These are phyloP conservation scores for Daldinia sp. DNA, from an alignment of 2,329 filamentous ascomycete species.

Conservation along the genomic window DNA sequence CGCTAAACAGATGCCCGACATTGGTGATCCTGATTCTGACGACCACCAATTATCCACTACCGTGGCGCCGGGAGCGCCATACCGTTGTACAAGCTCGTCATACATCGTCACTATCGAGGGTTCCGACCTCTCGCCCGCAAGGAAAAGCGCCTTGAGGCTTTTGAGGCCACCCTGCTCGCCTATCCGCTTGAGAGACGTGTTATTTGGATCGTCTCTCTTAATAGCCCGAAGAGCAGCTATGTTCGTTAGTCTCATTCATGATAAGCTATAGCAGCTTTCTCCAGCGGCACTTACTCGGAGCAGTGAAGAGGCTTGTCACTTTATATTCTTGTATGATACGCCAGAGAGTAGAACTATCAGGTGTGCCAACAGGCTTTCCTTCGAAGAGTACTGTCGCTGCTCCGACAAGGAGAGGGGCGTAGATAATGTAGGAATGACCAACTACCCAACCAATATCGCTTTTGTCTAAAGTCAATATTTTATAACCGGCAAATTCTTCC, in stretches of 20 bases:
- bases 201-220: slow-evolving; percentile 84
- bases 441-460: slow-evolving; percentile 93
- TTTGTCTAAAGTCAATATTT: slow-evolving; percentile 31
- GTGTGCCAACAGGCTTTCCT: slow-evolving; percentile 93
- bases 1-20: slow-evolving; percentile 66
- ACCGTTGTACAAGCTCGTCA: slow-evolving; percentile 75
- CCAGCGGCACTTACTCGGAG: slow-evolving; percentile 68
- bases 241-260: slow-evolving; percentile 2
- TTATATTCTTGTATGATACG: slow-evolving; percentile 85
- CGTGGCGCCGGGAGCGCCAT: slow-evolving; percentile 72
- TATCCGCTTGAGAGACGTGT: slow-evolving; percentile 70
- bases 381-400: slow-evolving; percentile 91
- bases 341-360: slow-evolving; percentile 90
- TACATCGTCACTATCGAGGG: slow-evolving; percentile 87
- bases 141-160: slow-evolving; percentile 79
- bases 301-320: slow-evolving; percentile 87
- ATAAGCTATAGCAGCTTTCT: not conserved
- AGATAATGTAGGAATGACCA: slow-evolving; percentile 88
- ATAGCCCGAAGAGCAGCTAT: slow-evolving; percentile 83
- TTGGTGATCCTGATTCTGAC: slow-evolving; percentile 69
- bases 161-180: slow-evolving; percentile 78
- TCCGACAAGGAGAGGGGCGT: slow-evolving; percentile 85
- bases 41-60: slow-evolving; percentile 74
- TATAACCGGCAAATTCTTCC: too few species aligned
- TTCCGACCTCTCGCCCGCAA: slow-evolving; percentile 91